Percentiles rank a stretch among this genome's conserved stretches.
phyloP scores from a whole-genome alignment of 176 grass and related monocot species.

The Triticum dicoccoides region DNA sequence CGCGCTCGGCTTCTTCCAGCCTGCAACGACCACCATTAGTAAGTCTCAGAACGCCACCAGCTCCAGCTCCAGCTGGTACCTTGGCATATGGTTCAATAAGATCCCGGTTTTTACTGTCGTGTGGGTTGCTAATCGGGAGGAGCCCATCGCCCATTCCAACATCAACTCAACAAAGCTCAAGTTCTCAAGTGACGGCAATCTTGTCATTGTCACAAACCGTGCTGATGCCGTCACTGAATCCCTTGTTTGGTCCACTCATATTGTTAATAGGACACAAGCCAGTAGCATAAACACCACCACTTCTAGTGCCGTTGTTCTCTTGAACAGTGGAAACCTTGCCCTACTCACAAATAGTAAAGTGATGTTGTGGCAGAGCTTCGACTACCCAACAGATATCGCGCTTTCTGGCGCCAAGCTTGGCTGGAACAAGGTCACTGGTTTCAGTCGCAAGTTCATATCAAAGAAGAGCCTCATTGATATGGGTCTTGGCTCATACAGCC shows the following conservation, averaged over 20 bases:
- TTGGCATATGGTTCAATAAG: background rate
- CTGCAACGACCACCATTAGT: too few species aligned
- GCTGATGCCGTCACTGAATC: too few species aligned
- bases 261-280: background rate
- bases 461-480: background rate
- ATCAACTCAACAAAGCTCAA: background rate
- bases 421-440: background rate
- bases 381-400: background rate
- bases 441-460: background rate
- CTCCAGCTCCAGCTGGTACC: background rate
- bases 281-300: background rate
- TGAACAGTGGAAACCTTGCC: background rate
- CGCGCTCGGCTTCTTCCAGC: conserved; percentile 53
- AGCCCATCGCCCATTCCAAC: background rate
- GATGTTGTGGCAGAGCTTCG: background rate
- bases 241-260: background rate
- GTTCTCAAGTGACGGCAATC: background rate
- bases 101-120: background rate
- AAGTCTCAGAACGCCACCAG: too few species aligned
- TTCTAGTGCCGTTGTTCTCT: background rate
- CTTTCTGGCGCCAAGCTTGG: background rate
- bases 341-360: background rate
- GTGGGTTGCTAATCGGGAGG: background rate
- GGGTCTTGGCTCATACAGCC: background rate
- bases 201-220: background rate